Base-by-base conservation (phyloP, 1,284 basidiomycete species). In the Heterobasidion irregulare region DNA sequence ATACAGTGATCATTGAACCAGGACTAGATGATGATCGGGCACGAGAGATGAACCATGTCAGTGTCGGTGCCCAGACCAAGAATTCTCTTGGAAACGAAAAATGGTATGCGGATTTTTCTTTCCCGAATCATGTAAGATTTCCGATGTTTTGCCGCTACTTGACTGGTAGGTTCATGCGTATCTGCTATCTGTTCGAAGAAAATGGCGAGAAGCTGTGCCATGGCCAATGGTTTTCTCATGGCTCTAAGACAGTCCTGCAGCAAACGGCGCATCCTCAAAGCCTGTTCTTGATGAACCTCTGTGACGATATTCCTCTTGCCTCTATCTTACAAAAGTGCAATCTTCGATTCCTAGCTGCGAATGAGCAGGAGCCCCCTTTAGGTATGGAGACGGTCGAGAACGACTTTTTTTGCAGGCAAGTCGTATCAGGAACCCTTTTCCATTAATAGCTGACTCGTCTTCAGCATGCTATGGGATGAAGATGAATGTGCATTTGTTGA, bases 151-250 rank as follows among this genome's bases (percentile, higher is more conserved):
- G 26, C 26, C 26, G 4, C 26, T 26, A 26, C 26, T 26, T 26
- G 26, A 26, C 26, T 18, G 2, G 6, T 49, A 87, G 84, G 84
- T 88, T 88, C 62, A 79, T 77, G 53, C 72, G 72, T 33, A 83
- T 88, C 50, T 72, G 72, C 8, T 85, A 83, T 60, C 76, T 87
- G 57, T 83, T 75, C 57, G 77, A 83, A 52, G 59, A 66, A 32
- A 52, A 65, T 34, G 61, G 52, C 6, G 59, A 61, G 55, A 79
- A 78, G 61, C 73, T 71, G 65, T 82, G 84, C 56, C 85, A 88
- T 65, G 81, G 72, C 0, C 80, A 83, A 55, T 88, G 86, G 85
- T 74, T 80, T 56, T 69, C 74, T 32, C 85, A 85, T 68, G 82
- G 82, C 2, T 82, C 80, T 6, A 79, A 82, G 61, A 86, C 82